phyloP scores from a whole-genome alignment of 129 eudicot genomes.

The Chrysanthemum makinoi region DNA sequence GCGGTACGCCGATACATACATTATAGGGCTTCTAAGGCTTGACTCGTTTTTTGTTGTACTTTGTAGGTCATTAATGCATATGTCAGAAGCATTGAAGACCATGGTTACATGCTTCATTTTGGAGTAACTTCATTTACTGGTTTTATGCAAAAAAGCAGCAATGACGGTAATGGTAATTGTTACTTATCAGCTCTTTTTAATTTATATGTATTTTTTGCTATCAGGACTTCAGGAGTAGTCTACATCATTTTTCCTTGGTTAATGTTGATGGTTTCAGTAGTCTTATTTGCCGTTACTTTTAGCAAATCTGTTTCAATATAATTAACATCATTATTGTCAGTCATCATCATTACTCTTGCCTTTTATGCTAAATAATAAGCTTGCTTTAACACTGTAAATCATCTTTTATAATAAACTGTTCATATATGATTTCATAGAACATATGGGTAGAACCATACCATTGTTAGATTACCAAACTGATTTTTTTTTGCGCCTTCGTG shows the following conservation, averaged over 20 bases:
- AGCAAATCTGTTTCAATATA: not conserved
- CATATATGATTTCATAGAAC: not conserved
- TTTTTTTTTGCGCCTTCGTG: not conserved
- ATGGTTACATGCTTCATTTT: constrained; percentile 90
- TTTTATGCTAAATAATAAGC: constrained; percentile 6
- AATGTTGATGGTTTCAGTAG: not conserved
- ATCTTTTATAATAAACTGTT: constrained; percentile 6
- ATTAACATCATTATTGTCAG: not conserved
- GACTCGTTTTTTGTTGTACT: constrained; percentile 12
- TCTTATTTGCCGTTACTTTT: constrained; percentile 8
- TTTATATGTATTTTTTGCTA: not conserved
- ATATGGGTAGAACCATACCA: constrained; percentile 12
- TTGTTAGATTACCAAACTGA: not conserved
- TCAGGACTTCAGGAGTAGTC: constrained; percentile 12
- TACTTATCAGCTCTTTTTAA: constrained; percentile 1
- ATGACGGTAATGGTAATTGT: constrained; percentile 72
- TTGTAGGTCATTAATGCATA: constrained; percentile 79
- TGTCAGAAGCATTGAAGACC: constrained; percentile 97
- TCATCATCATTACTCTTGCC: not conserved
- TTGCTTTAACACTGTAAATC: constrained; percentile 10
- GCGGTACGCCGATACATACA: not conserved
- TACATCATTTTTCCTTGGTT: not conserved
- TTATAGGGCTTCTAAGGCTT: not conserved
- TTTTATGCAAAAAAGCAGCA: constrained; percentile 58
- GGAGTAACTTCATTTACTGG: constrained; percentile 79